Evolutionary conservation across 2,329 filamentous ascomycete species (phyloP).

Genomic region (Colletotrichum chrysophilum): DNA sequence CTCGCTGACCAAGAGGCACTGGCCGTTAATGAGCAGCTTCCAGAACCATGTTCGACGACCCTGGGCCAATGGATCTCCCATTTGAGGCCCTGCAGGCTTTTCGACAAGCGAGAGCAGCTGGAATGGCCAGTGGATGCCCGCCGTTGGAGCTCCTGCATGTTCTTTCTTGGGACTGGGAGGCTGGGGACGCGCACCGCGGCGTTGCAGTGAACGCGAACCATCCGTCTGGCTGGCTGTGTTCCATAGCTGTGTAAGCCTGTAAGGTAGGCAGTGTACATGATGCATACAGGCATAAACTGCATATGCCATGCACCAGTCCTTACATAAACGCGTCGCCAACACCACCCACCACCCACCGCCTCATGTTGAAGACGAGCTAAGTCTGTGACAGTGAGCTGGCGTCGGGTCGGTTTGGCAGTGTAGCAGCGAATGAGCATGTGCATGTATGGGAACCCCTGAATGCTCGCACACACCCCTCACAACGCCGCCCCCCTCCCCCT

Average conservation of each 20-base stretch:
- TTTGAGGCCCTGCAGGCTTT: background rate
- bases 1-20: background rate
- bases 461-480: background rate
- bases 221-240: background rate
- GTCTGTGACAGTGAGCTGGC: background rate
- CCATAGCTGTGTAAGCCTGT: background rate
- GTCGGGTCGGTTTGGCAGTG: conserved; percentile 1
- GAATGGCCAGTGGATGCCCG: background rate
- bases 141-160: background rate
- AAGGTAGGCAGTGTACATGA: background rate
- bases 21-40: conserved; percentile 11
- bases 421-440: conserved; percentile 8
- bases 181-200: background rate
- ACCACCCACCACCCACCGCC: background rate
- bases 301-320: background rate
- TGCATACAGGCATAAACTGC: background rate
- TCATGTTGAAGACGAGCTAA: background rate
- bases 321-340: background rate
- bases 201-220: background rate
- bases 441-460: conserved; percentile 20
- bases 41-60: conserved; percentile 3
- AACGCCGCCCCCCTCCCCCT: background rate
- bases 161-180: background rate
- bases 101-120: conserved; percentile 12
- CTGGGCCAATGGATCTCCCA: conserved; percentile 12